Base-by-base conservation (phyloP, 108 stramenopile species). In the Heterococcus sp. region DNA sequence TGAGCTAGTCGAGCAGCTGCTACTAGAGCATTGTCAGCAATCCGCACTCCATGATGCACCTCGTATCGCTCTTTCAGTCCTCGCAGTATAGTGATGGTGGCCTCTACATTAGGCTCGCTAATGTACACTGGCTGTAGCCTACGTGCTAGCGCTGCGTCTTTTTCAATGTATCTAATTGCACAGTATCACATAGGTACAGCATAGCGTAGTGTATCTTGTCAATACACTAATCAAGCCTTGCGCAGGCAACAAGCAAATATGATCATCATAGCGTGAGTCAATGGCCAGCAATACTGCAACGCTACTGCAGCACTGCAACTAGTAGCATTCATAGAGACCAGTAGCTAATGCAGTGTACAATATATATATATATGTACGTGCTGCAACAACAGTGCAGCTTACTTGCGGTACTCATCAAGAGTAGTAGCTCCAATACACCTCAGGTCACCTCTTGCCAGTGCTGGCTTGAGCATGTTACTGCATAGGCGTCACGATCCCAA, bases 381-480 rank as follows among this genome's bases (percentile, higher is more conserved):
- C n/a, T n/a, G n/a, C n/a, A n/a, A n/a, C n/a, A n/a, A n/a, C n/a
- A n/a, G n/a, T n/a, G n/a, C n/a, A n/a, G 21, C 46, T 58, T 21
- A 58, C 46, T 58, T 58, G 21, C 93, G 86, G 85, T 95, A 94
- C 85, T 95, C 95, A 4, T 90, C 72, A 66, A 93, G 88, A 27
- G 95, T 95, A 8, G 95, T 95, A 29, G 95, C 95, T 5, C 93
- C 95, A 68, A 95, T 93, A 58, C 93, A 82, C 78, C 93, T 91
- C 5, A 95, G 75, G 73, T 92, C 86, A 0, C 93, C 92, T 27
- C 95, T 82, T 5, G 93, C 90, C 71, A 95, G 82, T 27, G 92
- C 93, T 0, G 95, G 95, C 85, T 95, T 95, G 36, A 95, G 87
- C 76, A 95, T 89, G 80, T 95, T 94, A 33, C 92, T 58, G 46